Percentiles rank a stretch among this genome's conserved stretches.
Evolutionary conservation across 169 alveolate genomes (phyloP).

Genomic region (Theileria orientalis): DNA sequence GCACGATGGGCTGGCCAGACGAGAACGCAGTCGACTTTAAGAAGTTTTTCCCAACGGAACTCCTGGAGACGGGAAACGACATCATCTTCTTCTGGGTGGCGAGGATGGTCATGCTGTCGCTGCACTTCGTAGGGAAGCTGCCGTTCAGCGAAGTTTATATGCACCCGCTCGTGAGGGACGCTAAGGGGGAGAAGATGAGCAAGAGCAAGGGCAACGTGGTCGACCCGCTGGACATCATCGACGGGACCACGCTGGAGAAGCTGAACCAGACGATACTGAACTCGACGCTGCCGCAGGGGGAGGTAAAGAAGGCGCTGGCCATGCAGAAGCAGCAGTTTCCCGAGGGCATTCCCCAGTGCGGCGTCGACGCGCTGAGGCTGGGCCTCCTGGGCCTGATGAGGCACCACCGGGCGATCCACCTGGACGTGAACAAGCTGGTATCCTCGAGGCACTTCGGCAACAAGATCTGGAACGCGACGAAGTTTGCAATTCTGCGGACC

Average conservation of each 20-base stretch:
- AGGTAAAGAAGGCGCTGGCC: slow-evolving; percentile 88
- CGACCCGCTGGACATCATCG: slow-evolving; percentile 97
- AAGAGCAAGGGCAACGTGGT: slow-evolving; percentile 98
- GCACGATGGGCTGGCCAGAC: slow-evolving; percentile 98
- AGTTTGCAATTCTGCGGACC: slow-evolving; percentile 81
- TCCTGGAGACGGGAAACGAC: slow-evolving; percentile 99
- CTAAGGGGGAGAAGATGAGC: slow-evolving; percentile 97
- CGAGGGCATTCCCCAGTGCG: slow-evolving; percentile 98
- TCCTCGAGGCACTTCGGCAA: slow-evolving; percentile 97
- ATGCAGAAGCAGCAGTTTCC: slow-evolving; percentile 95
- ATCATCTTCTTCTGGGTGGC: slow-evolving; percentile 99
- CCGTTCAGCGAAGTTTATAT: slow-evolving; percentile 97
- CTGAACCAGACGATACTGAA: slow-evolving; percentile 85
- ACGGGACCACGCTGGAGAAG: slow-evolving; percentile 90
- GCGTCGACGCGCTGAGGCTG: slow-evolving; percentile 98
- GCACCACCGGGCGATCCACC: slow-evolving; percentile 92
- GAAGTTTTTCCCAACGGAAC: slow-evolving; percentile 94
- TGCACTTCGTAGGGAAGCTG: slow-evolving; percentile 90
- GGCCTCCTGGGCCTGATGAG: slow-evolving; percentile 91
- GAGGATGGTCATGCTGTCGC: slow-evolving; percentile 97
- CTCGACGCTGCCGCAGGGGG: slow-evolving; percentile 90
- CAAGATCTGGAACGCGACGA: slow-evolving; percentile 96
- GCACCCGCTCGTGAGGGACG: slow-evolving; percentile 98
- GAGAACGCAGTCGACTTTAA: slow-evolving; percentile 84
- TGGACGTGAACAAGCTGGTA: slow-evolving; percentile 95